Evolutionary conservation across 2,329 filamentous ascomycete genomes (phyloP).

Genomic region (Penicillium frequentans): DNA sequence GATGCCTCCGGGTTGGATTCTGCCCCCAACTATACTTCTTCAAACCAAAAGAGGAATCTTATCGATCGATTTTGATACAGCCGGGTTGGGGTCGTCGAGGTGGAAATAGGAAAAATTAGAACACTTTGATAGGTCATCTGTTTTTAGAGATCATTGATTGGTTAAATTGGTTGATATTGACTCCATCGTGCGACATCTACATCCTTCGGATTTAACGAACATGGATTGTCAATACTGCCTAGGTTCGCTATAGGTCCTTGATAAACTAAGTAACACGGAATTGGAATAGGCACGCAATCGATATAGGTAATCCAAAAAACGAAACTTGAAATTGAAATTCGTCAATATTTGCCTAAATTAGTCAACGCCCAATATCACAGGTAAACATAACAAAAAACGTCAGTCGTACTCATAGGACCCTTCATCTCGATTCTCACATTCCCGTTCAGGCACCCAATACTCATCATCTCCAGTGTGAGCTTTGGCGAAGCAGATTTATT

Average conservation of each 20-base stretch:
- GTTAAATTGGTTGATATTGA: background rate
- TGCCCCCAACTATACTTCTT: background rate
- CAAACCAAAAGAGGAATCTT: no score
- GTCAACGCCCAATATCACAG: background rate
- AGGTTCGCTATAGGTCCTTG: background rate
- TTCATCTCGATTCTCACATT: constrained; percentile 34
- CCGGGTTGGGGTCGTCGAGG: background rate
- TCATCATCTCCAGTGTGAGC: constrained; percentile 44
- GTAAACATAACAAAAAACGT: constrained; percentile 31
- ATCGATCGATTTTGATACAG: constrained; percentile 12
- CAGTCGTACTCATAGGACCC: constrained; percentile 46
- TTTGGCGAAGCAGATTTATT: constrained; percentile 45
- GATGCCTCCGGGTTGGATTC: constrained; percentile 2
- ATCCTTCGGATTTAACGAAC: background rate
- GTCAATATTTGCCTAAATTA: background rate
- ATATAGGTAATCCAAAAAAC: background rate
- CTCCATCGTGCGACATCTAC: background rate
- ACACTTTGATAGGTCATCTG: background rate
- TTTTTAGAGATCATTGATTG: background rate
- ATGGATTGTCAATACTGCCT: background rate
- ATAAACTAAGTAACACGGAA: background rate
- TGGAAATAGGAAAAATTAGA: background rate
- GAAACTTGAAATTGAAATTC: background rate
- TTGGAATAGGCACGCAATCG: background rate
- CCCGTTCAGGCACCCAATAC: constrained; percentile 39